Percentiles rank a stretch among this genome's conserved stretches.
Conservation (phyloP, 2,329 filamentous ascomycete species). For the Paracamarosporium sp. region DNA sequence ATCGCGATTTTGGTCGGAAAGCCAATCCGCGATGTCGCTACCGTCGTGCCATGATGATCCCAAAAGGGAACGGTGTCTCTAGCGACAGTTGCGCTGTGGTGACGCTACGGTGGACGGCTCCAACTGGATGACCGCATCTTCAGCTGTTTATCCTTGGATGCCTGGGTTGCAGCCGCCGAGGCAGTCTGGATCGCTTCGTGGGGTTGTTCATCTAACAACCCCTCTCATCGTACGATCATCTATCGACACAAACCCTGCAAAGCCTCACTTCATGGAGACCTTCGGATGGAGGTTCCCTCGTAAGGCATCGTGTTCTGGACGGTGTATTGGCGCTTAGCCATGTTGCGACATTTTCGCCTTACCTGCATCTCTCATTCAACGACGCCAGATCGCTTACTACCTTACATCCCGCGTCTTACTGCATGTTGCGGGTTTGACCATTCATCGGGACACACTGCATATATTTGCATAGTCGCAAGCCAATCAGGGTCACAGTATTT, state of each 20-base stretch:
- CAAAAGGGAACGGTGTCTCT: slow-evolving; percentile 15
- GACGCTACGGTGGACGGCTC: slow-evolving; percentile 3
- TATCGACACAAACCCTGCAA: neutral
- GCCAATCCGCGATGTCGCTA: slow-evolving; percentile 33
- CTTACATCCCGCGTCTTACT: slow-evolving; percentile 30
- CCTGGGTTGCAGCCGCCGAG: slow-evolving; percentile 7
- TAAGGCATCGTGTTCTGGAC: neutral
- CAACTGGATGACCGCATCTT: slow-evolving; percentile 5
- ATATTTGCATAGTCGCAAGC: slow-evolving; percentile 25
- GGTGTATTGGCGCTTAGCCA: slow-evolving; percentile 8
- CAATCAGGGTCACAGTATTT: slow-evolving; percentile 26
- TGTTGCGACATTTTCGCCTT: neutral
- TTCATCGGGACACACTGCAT: slow-evolving; percentile 26
- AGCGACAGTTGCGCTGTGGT: slow-evolving; percentile 3
- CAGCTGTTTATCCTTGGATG: slow-evolving; percentile 9
- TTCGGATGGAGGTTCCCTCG: slow-evolving; percentile 1
- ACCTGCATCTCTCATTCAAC: slow-evolving; percentile 4
- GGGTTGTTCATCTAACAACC: neutral
- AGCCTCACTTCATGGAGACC: neutral
- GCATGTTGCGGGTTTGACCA: slow-evolving; percentile 26
- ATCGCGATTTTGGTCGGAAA: slow-evolving; percentile 18
- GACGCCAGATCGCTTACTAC: slow-evolving; percentile 5
- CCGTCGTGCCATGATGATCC: slow-evolving; percentile 10
- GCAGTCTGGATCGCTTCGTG: slow-evolving; percentile 1
- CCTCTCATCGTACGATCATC: slow-evolving; percentile 1